Base-by-base conservation (phyloP, 2,329 filamentous ascomycete genomes). In the Xylaria sp. region DNA sequence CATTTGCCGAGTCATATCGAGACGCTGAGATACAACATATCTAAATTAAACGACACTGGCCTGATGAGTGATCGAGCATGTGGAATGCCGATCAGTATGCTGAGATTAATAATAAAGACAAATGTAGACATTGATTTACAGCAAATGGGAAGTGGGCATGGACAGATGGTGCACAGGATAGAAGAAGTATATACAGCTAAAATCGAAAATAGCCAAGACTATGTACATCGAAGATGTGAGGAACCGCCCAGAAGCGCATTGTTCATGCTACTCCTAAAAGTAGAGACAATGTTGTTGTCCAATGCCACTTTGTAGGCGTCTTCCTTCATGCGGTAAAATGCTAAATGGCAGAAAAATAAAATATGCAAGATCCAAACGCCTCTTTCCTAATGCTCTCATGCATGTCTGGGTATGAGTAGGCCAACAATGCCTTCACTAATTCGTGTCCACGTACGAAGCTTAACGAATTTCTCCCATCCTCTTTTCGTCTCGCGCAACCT, bases 141-240 rank as follows among this genome's bases (percentile, higher is more conserved):
- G 23, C 15, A 55, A 34, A 10, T 28, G 12, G 10, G 6, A 44
- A 25, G 23, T 23, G 5, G 7, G 28, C 3, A 50, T 55, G 46
- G 12, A 20, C 20, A 15, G 15, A 52, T 6, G 18, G 34, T 18
- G 32, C 20, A 52, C 2, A 66, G 57, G 23, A 50, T 55, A 18
- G 28, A 65, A 59, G 52, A 69, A 65, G 37, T 72, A 72, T 70
- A 65, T 70, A 70, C 63, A 58, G 63, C 66, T 70, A 70, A 71
- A 69, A 70, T 67, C 62, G 62, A 72, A 55, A 62, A 63, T 65
- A 64, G 50, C 46, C 59, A 54, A 13, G 68, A 72, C 58, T 70
- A 70, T 72, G 59, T 67, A 70, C 70, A 69, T 56, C 62, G 65
- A 68, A 72, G 20, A 71, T 70, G 55, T 46, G 60, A 56, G 32